Evolutionary conservation across 495 filamentous ascomycete genomes (phyloP).

Genomic region (Neurospora intermedia): DNA sequence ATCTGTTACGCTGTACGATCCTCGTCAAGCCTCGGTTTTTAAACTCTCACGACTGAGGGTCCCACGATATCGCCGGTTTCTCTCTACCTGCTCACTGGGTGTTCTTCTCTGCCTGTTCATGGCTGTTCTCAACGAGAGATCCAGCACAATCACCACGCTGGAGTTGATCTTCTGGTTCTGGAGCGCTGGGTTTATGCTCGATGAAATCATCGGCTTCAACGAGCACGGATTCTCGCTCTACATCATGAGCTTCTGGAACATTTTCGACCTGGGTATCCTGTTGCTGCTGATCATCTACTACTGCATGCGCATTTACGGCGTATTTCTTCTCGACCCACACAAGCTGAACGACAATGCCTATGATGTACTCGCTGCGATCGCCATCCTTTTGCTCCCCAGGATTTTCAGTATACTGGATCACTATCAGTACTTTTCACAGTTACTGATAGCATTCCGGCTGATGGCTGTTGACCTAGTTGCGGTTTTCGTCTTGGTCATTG

Average conservation of each 20-base stretch:
- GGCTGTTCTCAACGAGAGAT: conserved; percentile 59
- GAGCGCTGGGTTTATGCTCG: conserved; percentile 95
- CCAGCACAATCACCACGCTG: conserved; percentile 62
- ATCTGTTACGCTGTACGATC: conserved; percentile 81
- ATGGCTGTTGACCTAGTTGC: conserved; percentile 85
- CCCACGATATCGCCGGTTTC: conserved; percentile 77
- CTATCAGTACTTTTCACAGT: conserved; percentile 87
- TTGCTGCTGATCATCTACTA: conserved; percentile 83
- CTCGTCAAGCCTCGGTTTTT: conserved; percentile 76
- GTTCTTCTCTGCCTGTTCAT: conserved; percentile 75
- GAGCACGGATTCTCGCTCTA: conserved; percentile 91
- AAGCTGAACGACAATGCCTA: conserved; percentile 70
- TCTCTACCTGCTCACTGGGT: conserved; percentile 75
- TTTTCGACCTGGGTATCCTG: conserved; percentile 82
- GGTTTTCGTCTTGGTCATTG: conserved; percentile 68
- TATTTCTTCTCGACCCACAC: conserved; percentile 61
- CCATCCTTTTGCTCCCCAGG: conserved; percentile 78
- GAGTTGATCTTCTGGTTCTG: conserved; percentile 93
- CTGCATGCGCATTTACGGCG: conserved; percentile 73
- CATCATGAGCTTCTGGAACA: conserved; percentile 94
- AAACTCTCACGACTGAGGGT: conserved; percentile 84
- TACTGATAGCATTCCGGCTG: conserved; percentile 83
- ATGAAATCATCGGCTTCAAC: conserved; percentile 84
- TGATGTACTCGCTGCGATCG: conserved; percentile 80
- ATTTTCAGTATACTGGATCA: conserved; percentile 89